Evolutionary conservation across 1,284 basidiomycete species (phyloP), one percentile per base, ranked within the genome.

Genomic region (Fistulinella cinereoalba): DNA sequence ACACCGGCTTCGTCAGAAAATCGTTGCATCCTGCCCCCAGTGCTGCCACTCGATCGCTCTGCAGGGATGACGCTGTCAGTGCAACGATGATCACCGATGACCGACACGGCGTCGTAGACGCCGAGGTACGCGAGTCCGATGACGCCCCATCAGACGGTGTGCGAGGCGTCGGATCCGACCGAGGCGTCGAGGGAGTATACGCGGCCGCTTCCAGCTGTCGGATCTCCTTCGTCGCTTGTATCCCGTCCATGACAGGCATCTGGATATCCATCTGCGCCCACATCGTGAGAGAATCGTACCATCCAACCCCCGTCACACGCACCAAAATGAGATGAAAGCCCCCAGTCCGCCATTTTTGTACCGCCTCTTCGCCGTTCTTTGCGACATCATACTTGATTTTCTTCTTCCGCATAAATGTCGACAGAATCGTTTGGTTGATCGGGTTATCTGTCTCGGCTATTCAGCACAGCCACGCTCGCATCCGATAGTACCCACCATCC

Each of bases 21-120:
- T 99, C 97, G 61, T 99, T 99, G 71, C 97, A 99, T 3, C 97
- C 97, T 1, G 97, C 97, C 1, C 92, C 95, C 9, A 99, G 80
- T 15, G 97, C 97, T 19, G 88, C 88, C 29, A 97, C 92, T 73
- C 97, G 84, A 75, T 99, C 97, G 48, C 83, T 86, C 64, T 93
- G 89, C 28, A 96, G 72, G 21, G 86, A 94, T 18, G 95, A 97
- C 2, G 97, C 97, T 0, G 97, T 99, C 33, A 99, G 76, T 12
- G 97, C 97, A 52, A 99, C 96, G 57, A 99, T 99, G 68, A 99
- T 99, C 53, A 99, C 97, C 1, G 93, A 93, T 9, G 92, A 92
- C 21, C 85, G 85, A 62, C 93, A 91, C 2, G 91, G 91, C 3
- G 81, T 76, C 13, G 75, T 70, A 37, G 78, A 74, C 6, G 74